Evolutionary conservation across 768 basidiomycete genomes (phyloP), one percentile per base, ranked within the genome.

Genomic region (Podaxis pistillaris): DNA sequence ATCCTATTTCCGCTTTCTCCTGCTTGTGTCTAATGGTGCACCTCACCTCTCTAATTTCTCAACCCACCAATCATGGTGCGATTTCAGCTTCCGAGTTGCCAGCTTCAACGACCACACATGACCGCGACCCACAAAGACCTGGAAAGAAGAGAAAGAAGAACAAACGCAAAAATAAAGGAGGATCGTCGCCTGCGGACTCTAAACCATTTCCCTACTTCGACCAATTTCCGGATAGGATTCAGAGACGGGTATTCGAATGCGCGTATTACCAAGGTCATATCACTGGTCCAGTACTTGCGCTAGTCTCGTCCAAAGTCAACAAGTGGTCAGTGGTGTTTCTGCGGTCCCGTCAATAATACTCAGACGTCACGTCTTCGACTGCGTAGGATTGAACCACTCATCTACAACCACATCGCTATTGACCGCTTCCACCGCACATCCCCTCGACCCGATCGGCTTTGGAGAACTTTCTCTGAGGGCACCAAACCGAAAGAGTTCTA

Each of bases 351-450:
- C 12, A 2, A 50, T 6, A 17, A 17, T 19, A 24, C 24, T 50
- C 24, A 13, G 19, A 19, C 22, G 12, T 1, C 7, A 13, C 13
- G 37, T 11, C 26, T 52, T 28, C 8, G 5, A 28, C 22, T 33
- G 36, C 22, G 4, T 24, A 59, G 58, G 58, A 40, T 59, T 38
- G 58, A 51, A n/a, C 58, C 58, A 38, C 49, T 59, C 8, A 59
- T 59, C 17, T 59, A 59, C 36, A 22, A 26, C n/a, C 47, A 59
- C 49, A 59, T 59, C 24, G 24, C 30, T 19, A 38, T 59, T 9
- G 47, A 59, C 22, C 30, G 49, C 4, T 59, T 59, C 36, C n/a
- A 59, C 24, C 49, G 58, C 30, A 59, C 40, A 6, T 59, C 58
- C 17, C 33, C 26, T 38, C 58, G 49, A 26, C 58, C 58, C 19